Percentiles rank a stretch among this genome's conserved stretches.
These are phyloP conservation scores for Alternaria arbusti DNA, from an alignment of 2,329 filamentous ascomycete species.

Conservation along the genomic window DNA sequence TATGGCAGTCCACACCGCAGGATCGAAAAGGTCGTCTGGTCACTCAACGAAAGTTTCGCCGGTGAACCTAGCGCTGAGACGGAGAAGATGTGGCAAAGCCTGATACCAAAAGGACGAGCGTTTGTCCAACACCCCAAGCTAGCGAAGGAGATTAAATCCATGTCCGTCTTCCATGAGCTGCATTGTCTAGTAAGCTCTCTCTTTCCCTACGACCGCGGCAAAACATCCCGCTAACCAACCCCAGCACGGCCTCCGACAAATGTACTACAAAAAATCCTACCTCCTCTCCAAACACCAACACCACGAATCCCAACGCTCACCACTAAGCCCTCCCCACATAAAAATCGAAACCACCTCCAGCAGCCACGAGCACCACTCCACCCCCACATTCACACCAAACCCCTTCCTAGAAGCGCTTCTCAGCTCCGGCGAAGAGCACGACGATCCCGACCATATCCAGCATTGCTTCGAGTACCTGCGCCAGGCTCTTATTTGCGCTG, in stretches of 20 bases:
- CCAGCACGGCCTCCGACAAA: constrained; percentile 6
- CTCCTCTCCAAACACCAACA: constrained; percentile 5
- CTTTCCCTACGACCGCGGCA: no score
- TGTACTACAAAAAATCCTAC: constrained; percentile 7
- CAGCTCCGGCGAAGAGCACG: not conserved
- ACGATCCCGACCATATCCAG: not conserved
- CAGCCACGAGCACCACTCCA: not conserved
- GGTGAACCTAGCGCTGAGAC: constrained; percentile 49
- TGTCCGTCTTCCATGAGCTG: constrained; percentile 13
- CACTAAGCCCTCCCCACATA: not conserved
- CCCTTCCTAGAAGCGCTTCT: constrained; percentile 5
- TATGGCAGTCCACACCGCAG: constrained; percentile 3
- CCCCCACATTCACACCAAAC: not conserved
- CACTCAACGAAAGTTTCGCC: constrained; percentile 55
- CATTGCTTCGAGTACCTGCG: constrained; percentile 39
- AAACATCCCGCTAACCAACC: not conserved
- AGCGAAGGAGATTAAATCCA: not conserved
- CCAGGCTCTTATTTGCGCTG: constrained; percentile 34
- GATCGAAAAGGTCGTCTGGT: constrained; percentile 7
- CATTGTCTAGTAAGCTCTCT: constrained; percentile 9
- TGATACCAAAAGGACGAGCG: constrained; percentile 8
- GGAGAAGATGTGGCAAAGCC: not conserved
- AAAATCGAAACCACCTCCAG: not conserved
- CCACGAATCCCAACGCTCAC: not conserved
- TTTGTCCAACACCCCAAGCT: constrained; percentile 4